Conservation (phyloP, 2,329 filamentous ascomycete genomes). For the Ilyonectria mors-panacis region DNA sequence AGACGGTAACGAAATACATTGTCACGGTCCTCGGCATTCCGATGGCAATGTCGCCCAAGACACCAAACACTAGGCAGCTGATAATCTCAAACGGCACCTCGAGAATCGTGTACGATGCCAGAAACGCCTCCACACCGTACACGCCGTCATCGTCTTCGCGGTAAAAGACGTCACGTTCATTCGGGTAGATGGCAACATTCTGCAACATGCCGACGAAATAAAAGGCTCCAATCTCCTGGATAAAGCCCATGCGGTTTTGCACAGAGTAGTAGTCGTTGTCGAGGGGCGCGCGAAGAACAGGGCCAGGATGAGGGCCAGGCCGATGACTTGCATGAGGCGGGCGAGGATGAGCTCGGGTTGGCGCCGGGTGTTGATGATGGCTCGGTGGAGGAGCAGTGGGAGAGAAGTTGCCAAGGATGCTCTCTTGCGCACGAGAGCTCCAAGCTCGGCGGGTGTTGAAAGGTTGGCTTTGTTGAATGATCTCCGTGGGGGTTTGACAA, state of each 20-base stretch:
- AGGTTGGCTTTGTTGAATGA: constrained; percentile 63
- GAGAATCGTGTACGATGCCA: constrained; percentile 77
- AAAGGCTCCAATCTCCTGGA: constrained; percentile 79
- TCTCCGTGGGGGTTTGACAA: constrained; percentile 52
- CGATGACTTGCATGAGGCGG: constrained; percentile 77
- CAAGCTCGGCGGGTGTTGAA: constrained; percentile 79
- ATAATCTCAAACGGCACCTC: constrained; percentile 81
- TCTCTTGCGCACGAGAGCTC: constrained; percentile 75
- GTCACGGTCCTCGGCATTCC: constrained; percentile 74
- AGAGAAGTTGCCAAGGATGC: constrained; percentile 75
- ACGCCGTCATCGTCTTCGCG: constrained; percentile 81
- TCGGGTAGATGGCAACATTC: constrained; percentile 81
- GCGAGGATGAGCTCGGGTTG: constrained; percentile 76
- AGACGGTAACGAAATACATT: constrained; percentile 78
- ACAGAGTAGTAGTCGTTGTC: constrained; percentile 78
- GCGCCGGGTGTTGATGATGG: constrained; percentile 77
- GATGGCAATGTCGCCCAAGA: constrained; percentile 75
- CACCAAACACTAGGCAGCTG: constrained; percentile 75
- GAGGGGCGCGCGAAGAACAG: constrained; percentile 81
- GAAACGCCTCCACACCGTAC: constrained; percentile 80
- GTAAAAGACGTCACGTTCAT: constrained; percentile 82
- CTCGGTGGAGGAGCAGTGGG: constrained; percentile 77
- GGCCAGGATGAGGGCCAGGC: constrained; percentile 73
- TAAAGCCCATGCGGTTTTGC: constrained; percentile 81
- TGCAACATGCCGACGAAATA: constrained; percentile 86